These are phyloP conservation scores for Colletotrichum spinosum DNA, from an alignment of 2,329 filamentous ascomycete species.

Conservation along the genomic window DNA sequence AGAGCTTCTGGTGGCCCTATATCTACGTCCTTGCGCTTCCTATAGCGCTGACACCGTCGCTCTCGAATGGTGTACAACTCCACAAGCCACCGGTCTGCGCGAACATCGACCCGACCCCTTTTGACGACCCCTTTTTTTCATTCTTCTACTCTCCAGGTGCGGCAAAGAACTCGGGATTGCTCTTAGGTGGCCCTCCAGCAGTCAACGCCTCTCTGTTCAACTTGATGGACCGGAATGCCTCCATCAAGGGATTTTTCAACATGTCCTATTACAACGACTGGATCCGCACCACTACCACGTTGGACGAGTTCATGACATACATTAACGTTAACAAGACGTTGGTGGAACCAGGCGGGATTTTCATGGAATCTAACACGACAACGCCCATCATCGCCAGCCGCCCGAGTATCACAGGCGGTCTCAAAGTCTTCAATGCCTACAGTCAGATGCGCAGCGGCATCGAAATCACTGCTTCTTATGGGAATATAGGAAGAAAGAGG, in stretches of 20 bases:
- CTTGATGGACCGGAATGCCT: not conserved
- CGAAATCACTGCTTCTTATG: constrained; percentile 5
- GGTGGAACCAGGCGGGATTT: not conserved
- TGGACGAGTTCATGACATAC: constrained; percentile 4
- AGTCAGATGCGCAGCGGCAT: constrained; percentile 5
- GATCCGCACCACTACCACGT: not conserved
- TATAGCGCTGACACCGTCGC: constrained; percentile 37
- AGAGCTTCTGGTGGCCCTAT: constrained; percentile 40
- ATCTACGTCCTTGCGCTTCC: constrained; percentile 39
- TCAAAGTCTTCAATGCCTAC: constrained; percentile 4
- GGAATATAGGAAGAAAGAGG: constrained; percentile 1
- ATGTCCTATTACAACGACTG: constrained; percentile 8
- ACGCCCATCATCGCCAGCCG: not conserved
- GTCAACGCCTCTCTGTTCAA: constrained; percentile 3
- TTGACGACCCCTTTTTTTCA: not conserved
- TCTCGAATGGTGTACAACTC: constrained; percentile 19
- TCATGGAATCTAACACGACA: not conserved
- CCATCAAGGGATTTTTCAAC: not conserved
- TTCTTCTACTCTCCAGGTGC: not conserved
- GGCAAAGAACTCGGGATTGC: not conserved
- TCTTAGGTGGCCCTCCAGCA: not conserved
- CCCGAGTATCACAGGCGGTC: not conserved
- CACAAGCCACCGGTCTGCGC: not conserved
- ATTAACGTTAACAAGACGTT: not conserved
- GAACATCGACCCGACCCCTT: not conserved